Evolutionary conservation across 129 eudicot species (phyloP).

Genomic region (Daucus carota): DH1_v3.0 NC_030388.2:27583001-27583500

Average conservation of each 20-base stretch:
- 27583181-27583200: constrained; percentile 61
- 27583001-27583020: background rate
- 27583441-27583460: constrained; percentile 5
- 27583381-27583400: background rate
- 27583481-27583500: constrained; percentile 94
- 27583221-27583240: constrained; percentile 68
- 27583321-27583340: constrained; percentile 32
- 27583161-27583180: constrained; percentile 18
- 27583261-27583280: constrained; percentile 85
- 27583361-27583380: background rate
- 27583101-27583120: constrained; percentile 31
- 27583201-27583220: constrained; percentile 44
- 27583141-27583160: background rate
- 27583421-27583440: background rate
- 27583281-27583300: constrained; percentile 65
- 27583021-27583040: constrained; percentile 4
- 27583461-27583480: constrained; percentile 32
- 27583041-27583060: constrained; percentile 99
- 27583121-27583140: background rate
- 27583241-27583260: constrained; percentile 77
- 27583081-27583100: constrained; percentile 98
- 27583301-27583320: constrained; percentile 57
- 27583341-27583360: background rate
- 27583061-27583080: constrained; percentile 98
- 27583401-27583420: background rate